Evolutionary conservation across 495 filamentous ascomycete species (phyloP).

Genomic region (Aspergillus olivimuriae): DNA sequence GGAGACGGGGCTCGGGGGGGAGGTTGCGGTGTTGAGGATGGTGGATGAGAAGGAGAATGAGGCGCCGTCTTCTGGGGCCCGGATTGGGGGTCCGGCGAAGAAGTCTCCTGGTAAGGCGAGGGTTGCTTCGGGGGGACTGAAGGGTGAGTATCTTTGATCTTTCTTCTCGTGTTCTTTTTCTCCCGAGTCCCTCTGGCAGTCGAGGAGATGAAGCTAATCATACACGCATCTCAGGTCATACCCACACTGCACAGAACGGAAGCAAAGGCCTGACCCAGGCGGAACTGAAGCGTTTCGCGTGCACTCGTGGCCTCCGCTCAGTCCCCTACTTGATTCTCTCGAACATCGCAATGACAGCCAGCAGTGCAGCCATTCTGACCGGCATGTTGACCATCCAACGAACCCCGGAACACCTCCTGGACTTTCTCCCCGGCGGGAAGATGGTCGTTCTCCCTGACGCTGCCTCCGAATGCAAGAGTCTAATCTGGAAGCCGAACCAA

Average conservation of each 20-base stretch:
- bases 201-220: neutral
- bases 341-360: constrained; percentile 29
- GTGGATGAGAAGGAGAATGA: constrained; percentile 12
- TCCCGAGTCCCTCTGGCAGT: no score
- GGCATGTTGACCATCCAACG: constrained; percentile 39
- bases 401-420: constrained; percentile 33
- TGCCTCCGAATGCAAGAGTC: constrained; percentile 20
- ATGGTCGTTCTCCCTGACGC: constrained; percentile 18
- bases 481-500: constrained; percentile 33
- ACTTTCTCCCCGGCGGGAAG: constrained; percentile 29
- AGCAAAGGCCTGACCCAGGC: constrained; percentile 13
- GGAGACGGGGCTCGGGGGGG: constrained; percentile 1
- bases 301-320: constrained; percentile 39
- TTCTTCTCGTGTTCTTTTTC: no score
- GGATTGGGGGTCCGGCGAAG: neutral
- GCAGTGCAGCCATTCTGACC: constrained; percentile 36
- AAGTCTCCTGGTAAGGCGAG: constrained; percentile 19
- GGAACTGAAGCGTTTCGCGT: constrained; percentile 23
- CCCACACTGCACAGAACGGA: neutral
- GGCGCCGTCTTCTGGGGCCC: neutral
- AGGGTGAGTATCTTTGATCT: constrained; percentile 5
- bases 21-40: constrained; percentile 4
- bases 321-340: constrained; percentile 39
- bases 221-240: neutral
- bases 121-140: constrained; percentile 8